phyloP scores from a whole-genome alignment of 1,284 basidiomycete species.

The Microbotryum violaceum region DNA sequence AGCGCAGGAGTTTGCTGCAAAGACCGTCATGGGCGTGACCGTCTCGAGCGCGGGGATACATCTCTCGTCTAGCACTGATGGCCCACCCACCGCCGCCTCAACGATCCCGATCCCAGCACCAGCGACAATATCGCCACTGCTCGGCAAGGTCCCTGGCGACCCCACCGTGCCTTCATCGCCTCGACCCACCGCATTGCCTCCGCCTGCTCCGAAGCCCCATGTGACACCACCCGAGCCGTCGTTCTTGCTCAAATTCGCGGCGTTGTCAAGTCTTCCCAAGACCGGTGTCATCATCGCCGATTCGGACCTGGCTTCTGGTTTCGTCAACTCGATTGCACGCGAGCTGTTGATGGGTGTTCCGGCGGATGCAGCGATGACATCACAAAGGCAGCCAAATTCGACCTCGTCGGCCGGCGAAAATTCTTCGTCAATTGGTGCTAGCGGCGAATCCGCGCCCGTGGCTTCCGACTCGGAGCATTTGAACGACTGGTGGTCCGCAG shows the following conservation, averaged over 20 bases:
- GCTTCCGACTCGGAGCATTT: neutral
- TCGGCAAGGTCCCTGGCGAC: neutral
- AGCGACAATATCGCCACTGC: neutral
- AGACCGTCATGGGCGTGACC: conserved; percentile 15
- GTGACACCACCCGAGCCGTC: conserved; percentile 4
- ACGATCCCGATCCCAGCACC: neutral
- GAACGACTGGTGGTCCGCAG: conserved; percentile 17
- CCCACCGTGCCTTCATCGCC: conserved; percentile 5
- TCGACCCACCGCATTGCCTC: conserved; percentile 16
- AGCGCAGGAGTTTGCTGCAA: too few species aligned
- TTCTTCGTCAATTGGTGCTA: too few species aligned
- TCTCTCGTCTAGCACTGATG: conserved; percentile 3
- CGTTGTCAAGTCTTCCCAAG: conserved; percentile 25
- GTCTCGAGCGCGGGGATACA: conserved; percentile 24
- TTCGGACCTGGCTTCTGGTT: conserved; percentile 23
- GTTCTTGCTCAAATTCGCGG: conserved; percentile 25
- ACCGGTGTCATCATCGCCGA: conserved; percentile 31
- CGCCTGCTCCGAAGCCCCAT: neutral
- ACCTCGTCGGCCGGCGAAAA: neutral
- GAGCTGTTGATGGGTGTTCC: conserved; percentile 30
- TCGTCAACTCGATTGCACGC: conserved; percentile 30
- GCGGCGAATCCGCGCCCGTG: too few species aligned
- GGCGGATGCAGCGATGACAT: neutral
- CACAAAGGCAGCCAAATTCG: neutral
- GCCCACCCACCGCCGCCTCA: neutral